Percentiles rank a stretch among this genome's conserved stretches.
Evolutionary conservation across 2,329 filamentous ascomycete genomes (phyloP).

Genomic region (Fusarium pseudoanthophilum): DNA sequence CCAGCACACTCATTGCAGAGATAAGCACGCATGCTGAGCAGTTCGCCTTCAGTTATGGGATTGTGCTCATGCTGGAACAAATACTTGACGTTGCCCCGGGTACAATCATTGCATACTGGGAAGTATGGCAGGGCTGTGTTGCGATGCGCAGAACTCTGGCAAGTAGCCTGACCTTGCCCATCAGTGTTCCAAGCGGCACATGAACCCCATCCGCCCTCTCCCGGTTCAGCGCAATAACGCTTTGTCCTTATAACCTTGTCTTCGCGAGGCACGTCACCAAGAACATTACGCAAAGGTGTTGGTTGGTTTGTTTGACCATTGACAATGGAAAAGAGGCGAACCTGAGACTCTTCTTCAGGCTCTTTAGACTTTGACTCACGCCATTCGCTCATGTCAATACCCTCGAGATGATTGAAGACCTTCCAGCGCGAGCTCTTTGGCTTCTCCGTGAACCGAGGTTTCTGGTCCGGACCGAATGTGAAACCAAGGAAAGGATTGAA

Average conservation of each 20-base stretch:
- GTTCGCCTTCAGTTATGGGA: slow-evolving; percentile 33
- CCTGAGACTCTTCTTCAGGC: background rate
- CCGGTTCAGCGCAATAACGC: slow-evolving; percentile 30
- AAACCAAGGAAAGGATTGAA: slow-evolving; percentile 39
- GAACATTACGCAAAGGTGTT: slow-evolving; percentile 26
- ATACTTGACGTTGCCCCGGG: slow-evolving; percentile 23
- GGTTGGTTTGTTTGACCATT: slow-evolving; percentile 1
- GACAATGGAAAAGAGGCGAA: slow-evolving; percentile 22
- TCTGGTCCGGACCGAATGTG: background rate
- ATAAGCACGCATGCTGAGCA: slow-evolving; percentile 51
- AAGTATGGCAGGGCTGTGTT: slow-evolving; percentile 24
- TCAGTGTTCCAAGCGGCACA: slow-evolving; percentile 8
- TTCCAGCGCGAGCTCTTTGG: slow-evolving; percentile 34
- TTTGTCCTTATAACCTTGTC: background rate
- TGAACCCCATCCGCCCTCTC: slow-evolving; percentile 14
- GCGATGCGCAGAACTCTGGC: slow-evolving; percentile 32
- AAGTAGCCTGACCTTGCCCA: slow-evolving; percentile 17
- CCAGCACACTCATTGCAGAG: slow-evolving; percentile 49
- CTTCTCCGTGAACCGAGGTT: background rate
- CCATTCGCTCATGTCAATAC: slow-evolving; percentile 38
- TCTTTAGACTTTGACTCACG: background rate
- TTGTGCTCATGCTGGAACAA: slow-evolving; percentile 24
- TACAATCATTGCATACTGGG: slow-evolving; percentile 43
- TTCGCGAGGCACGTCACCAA: slow-evolving; percentile 22
- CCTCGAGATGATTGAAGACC: slow-evolving; percentile 28